Evolutionary conservation across 2,329 filamentous ascomycete species (phyloP).

Genomic region (Beauveria varroae): DNA sequence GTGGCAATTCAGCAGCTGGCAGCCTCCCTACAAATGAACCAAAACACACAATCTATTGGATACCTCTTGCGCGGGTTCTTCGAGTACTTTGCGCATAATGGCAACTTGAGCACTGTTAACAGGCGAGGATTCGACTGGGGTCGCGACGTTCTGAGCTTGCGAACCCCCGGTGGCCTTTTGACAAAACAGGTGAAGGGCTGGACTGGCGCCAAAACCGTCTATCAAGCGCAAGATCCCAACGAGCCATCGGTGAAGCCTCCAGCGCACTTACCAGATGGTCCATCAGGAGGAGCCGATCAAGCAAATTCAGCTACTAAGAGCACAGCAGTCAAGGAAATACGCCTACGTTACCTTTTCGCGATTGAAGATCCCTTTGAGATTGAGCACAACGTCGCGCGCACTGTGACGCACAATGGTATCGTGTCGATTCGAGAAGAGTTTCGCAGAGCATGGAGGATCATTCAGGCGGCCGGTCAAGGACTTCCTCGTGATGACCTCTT

Average conservation of each 20-base stretch:
- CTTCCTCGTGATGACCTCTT: slow-evolving; percentile 41
- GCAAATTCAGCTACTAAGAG: slow-evolving; percentile 19
- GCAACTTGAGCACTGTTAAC: slow-evolving; percentile 41
- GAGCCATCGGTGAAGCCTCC: slow-evolving; percentile 7
- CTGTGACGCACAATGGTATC: slow-evolving; percentile 76
- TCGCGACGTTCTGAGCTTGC: slow-evolving; percentile 69
- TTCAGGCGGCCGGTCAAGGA: slow-evolving; percentile 43
- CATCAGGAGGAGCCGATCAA: slow-evolving; percentile 15
- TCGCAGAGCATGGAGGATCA: slow-evolving; percentile 67
- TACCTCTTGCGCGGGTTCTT: slow-evolving; percentile 76
- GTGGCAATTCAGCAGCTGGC: slow-evolving; percentile 58
- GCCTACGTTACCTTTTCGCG: slow-evolving; percentile 75
- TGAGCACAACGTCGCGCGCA: slow-evolving; percentile 81
- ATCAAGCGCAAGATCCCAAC: slow-evolving; percentile 38
- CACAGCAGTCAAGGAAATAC: slow-evolving; percentile 56
- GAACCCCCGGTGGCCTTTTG: slow-evolving; percentile 61
- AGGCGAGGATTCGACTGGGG: slow-evolving; percentile 70
- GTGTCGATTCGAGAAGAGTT: slow-evolving; percentile 80
- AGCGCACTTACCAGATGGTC: slow-evolving; percentile 14
- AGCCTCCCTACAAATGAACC: slow-evolving; percentile 49
- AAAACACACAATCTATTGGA: slow-evolving; percentile 64
- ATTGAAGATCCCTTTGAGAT: slow-evolving; percentile 90
- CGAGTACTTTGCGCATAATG: slow-evolving; percentile 68
- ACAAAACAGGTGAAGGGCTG: slow-evolving; percentile 75
- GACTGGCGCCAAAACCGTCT: slow-evolving; percentile 70